Evolutionary conservation across 192 early-diverging fungal species (phyloP).

Genomic region (Chytriomyces hyalinus): DNA sequence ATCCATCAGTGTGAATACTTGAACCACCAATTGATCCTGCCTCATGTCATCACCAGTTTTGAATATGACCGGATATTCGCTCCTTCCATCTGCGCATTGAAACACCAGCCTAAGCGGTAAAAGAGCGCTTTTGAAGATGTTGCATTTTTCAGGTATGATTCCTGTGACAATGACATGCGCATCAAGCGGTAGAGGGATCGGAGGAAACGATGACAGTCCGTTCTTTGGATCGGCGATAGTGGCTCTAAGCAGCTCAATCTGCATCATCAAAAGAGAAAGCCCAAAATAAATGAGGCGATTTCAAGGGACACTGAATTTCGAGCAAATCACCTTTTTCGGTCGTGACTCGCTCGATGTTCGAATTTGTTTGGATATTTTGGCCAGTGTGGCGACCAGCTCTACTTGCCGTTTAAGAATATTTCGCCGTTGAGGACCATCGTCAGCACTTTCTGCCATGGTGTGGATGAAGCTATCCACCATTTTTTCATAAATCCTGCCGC

Average conservation of each 20-base stretch:
- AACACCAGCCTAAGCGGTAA: slow-evolving; percentile 89
- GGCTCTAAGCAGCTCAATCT: slow-evolving; percentile 82
- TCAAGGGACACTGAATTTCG: not conserved
- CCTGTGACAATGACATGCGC: slow-evolving; percentile 87
- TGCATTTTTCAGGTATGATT: slow-evolving; percentile 68
- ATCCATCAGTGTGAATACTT: slow-evolving; percentile 98
- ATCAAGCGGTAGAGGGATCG: slow-evolving; percentile 89
- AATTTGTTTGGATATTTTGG: slow-evolving; percentile 75
- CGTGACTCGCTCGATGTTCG: slow-evolving; percentile 81
- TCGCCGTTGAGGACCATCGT: slow-evolving; percentile 67
- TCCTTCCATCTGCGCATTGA: slow-evolving; percentile 73
- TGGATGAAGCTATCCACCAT: slow-evolving; percentile 83
- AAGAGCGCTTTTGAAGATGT: slow-evolving; percentile 90
- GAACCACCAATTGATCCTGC: slow-evolving; percentile 98
- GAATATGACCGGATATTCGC: slow-evolving; percentile 93
- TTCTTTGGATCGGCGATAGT: slow-evolving; percentile 86
- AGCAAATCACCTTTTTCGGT: slow-evolving; percentile 74
- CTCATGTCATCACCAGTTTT: slow-evolving; percentile 97
- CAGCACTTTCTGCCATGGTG: slow-evolving; percentile 58
- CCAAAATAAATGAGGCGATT: not conserved
- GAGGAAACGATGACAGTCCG: slow-evolving; percentile 76
- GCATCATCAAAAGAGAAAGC: not conserved
- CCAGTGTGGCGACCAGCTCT: slow-evolving; percentile 78
- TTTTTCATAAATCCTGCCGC: slow-evolving; percentile 86
- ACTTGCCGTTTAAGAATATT: slow-evolving; percentile 82